Percentiles rank a stretch among this genome's conserved stretches.
Conservation (phyloP, 129 eudicot genomes). For the Mikania micrantha region DNA sequence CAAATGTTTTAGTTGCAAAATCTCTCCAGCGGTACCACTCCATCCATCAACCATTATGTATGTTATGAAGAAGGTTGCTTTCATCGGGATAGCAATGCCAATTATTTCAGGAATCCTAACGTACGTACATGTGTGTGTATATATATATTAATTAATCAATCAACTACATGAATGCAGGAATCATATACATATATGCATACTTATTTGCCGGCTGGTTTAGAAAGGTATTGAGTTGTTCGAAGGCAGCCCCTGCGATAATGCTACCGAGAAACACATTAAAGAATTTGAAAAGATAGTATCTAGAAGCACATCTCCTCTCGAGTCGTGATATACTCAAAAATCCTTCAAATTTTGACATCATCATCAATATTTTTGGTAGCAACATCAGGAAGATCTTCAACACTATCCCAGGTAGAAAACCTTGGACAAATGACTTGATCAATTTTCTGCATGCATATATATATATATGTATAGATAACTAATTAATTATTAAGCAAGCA, state of each 20-base stretch:
- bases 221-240: conserved; percentile 64
- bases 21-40: conserved; percentile 96
- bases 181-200: too few relatives aligned
- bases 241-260: conserved; percentile 65
- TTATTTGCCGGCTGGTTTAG: conserved; percentile 54
- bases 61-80: conserved; percentile 94
- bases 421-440: conserved; percentile 78
- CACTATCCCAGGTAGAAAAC: conserved; percentile 87
- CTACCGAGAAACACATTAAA: conserved; percentile 77
- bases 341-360: conserved; percentile 93
- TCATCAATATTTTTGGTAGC: conserved; percentile 80
- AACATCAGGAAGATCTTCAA: conserved; percentile 82
- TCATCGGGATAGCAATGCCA: conserved; percentile 88
- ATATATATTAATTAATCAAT: too few relatives aligned
- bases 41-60: conserved; percentile 97
- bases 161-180: too few relatives aligned
- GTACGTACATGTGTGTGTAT: background rate
- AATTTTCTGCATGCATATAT: conserved; percentile 59
- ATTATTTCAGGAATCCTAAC: conserved; percentile 59
- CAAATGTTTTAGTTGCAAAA: conserved; percentile 74
- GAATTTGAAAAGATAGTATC: conserved; percentile 75
- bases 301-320: conserved; percentile 80
- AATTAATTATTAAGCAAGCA: too few relatives aligned
- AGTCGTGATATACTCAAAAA: conserved; percentile 59
- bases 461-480: too few relatives aligned